Base-by-base conservation (phyloP, 257 asterid genomes). In the Ehretia macrophylla region DNA sequence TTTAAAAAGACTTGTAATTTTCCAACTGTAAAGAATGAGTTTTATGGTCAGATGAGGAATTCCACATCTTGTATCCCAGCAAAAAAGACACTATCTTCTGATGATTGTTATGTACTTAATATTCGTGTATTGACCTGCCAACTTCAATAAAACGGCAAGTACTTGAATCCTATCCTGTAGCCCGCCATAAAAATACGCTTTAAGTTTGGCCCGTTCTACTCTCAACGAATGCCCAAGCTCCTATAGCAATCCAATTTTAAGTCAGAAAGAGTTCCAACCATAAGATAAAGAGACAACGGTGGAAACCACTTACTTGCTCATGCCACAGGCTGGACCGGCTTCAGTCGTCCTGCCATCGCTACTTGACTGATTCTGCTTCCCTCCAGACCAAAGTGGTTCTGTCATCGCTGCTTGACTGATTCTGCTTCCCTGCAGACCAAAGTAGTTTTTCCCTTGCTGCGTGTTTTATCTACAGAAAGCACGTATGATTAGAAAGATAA, bases 191-290 rank as follows among this genome's bases (percentile, higher is more conserved):
- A 19, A 5, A 8, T 32, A 8, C 23, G n/a, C 13, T 14, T 17
- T 8, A 13, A 42, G 14, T 8, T 14, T 59, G 14, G 22, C 18
- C 9, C 22, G 49, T 49, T 63, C 35, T 27, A 17, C 13, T 32
- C 49, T 64, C 51, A 62, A 45, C 66, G 53, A 52, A 68, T 57
- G 50, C 62, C 73, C 73, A 57, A 62, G 62, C 64, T 52, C 80
- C 76, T 75, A 42, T 22, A 61, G 45, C 54, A 61, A 62, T 57
- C 48, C 20, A 22, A 27, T 58, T 59, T 58, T 23, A 61, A 23
- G 61, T 38, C 27, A 59, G n/a, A 18, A 14, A 48, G 12, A 42
- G 47, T 40, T 46, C 18, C 3, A 32, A 13, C 1, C 20, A 37
- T 19, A 21, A 17, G 44, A 45, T n/a, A 10, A 22, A 40, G 51